A percentile compares a stretch with the other conserved stretches of the same genome.
Evolutionary conservation across 805 yeast species (phyloP).

Genomic region (Yamadazyma olivae): DNA sequence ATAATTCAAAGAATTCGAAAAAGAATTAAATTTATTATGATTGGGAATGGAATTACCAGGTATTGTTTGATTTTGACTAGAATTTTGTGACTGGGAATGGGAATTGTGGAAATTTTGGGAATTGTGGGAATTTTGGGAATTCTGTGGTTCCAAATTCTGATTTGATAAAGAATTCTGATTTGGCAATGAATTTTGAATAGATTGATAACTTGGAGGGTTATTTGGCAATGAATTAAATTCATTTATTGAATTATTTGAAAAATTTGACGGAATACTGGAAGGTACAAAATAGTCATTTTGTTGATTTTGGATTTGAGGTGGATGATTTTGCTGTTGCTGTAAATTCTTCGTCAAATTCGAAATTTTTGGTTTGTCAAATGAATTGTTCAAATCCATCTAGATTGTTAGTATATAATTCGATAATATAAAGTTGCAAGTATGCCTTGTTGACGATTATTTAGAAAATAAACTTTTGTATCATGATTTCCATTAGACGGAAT

Average conservation of each 20-base stretch:
- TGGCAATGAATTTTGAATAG: conserved; percentile 1
- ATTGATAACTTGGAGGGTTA: conserved; percentile 13
- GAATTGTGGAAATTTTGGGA: neutral
- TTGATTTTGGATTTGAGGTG: conserved; percentile 3
- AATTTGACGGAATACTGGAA: neutral
- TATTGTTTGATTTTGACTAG: too few species aligned
- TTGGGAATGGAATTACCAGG: neutral
- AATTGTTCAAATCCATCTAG: conserved; percentile 8
- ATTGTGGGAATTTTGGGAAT: neutral
- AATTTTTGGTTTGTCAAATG: conserved; percentile 10
- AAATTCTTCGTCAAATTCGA: conserved; percentile 35
- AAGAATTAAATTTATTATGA: conserved; percentile 5
- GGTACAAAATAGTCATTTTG: neutral
- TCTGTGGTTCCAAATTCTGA: neutral
- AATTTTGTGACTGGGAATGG: too few species aligned
- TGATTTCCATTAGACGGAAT: too few species aligned
- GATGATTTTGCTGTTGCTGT: conserved; percentile 8
- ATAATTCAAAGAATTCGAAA: conserved; percentile 21
- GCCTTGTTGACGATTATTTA: too few species aligned
- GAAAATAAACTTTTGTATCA: too few species aligned
- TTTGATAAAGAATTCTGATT: neutral
- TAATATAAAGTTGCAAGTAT: too few species aligned
- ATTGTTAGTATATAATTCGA: conserved; percentile 7
- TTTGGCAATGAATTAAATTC: conserved; percentile 10
- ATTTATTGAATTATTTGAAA: neutral